Base-by-base conservation (phyloP, 768 basidiomycete species). In the Pleurotus eryngii region DNA sequence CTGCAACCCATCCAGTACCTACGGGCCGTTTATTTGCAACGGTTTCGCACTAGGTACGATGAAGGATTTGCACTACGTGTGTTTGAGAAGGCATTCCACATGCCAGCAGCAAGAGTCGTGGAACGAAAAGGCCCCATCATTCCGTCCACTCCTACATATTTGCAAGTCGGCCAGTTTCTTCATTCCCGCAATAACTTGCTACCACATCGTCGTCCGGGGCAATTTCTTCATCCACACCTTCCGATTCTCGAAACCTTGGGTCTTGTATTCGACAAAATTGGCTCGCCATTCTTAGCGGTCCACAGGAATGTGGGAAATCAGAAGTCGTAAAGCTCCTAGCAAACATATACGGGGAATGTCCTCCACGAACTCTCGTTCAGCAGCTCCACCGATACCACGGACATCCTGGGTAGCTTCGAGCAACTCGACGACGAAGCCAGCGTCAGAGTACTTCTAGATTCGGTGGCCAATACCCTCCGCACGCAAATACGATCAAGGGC, bases 331-430 rank as follows among this genome's bases (percentile, higher is more conserved):
- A 86, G 56, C 74, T 81, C 4, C 68, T 95, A 45, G 92, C 95
- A 35, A 35, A 72, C 82, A 51, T 72, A 86, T 38, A 82, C 83
- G 35, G 96, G 97, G 22, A 80, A 83, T 50, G 46, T 69, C 20
- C 78, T 98, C 1, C 77, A 77, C 18, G 91, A 93, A 68, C 80
- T 97, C 47, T 77, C 84, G 15, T 76, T 98, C 66, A 95, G 90
- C 68, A 87, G 81, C 57, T 87, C 91, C 5, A 94, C 92, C 2
- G 97, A 99, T 68, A 91, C 95, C 1, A 86, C 87, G 69, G 97
- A 99, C 70, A 86, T 99, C 35, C 74, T 99, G 45, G 97, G 97
- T 35, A 89, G 91, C 68, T 98, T 98, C 66, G 97, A 99, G 71
- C 96, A 98, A 72, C 84, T 88, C 24, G 90, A 94, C 67, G 55